Evolutionary conservation across 352 stramenopile genomes (phyloP).

Genomic region (Phytopythium aichiense): DNA sequence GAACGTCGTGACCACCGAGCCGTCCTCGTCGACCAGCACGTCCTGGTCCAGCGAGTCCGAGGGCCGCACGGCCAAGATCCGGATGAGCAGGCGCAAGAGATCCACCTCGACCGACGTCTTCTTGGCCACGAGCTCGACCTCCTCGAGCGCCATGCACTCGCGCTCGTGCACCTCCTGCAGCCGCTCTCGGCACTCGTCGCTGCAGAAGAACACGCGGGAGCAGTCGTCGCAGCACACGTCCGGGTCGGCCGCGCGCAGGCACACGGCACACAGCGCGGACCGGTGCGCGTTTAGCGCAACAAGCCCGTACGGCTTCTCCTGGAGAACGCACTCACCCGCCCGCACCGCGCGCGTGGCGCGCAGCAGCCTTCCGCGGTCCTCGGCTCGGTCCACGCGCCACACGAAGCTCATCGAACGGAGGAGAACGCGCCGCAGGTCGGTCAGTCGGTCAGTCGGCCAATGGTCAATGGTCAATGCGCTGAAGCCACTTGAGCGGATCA

Average conservation of each 20-base stretch:
- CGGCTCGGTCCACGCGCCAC: constrained; percentile 29
- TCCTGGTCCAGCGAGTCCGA: constrained; percentile 17
- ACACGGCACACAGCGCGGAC: constrained; percentile 33
- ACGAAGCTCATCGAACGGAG: constrained; percentile 10
- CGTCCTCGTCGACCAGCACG: constrained; percentile 14
- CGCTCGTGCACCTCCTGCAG: constrained; percentile 35
- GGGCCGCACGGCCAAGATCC: constrained; percentile 26
- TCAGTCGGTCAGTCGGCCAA: background rate
- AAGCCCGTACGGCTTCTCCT: constrained; percentile 29
- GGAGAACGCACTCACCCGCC: constrained; percentile 26
- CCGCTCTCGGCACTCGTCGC: constrained; percentile 26
- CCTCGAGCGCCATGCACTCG: constrained; percentile 41
- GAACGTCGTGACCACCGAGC: constrained; percentile 21
- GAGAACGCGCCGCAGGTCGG: background rate
- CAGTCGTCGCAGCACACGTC: constrained; percentile 55
- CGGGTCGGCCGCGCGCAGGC: constrained; percentile 29
- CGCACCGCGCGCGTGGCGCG: constrained; percentile 18
- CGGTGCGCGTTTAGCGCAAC: constrained; percentile 29
- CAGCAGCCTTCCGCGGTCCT: constrained; percentile 23
- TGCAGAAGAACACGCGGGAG: constrained; percentile 44
- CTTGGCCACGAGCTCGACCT: constrained; percentile 34
- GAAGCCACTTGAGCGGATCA: constrained; percentile 4
- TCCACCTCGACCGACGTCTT: constrained; percentile 37
- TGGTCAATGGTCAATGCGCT: background rate
- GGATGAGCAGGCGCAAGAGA: constrained; percentile 38